Evolutionary conservation across 768 basidiomycete genomes (phyloP).

Genomic region (Rhizopogon salebrosus): DNA sequence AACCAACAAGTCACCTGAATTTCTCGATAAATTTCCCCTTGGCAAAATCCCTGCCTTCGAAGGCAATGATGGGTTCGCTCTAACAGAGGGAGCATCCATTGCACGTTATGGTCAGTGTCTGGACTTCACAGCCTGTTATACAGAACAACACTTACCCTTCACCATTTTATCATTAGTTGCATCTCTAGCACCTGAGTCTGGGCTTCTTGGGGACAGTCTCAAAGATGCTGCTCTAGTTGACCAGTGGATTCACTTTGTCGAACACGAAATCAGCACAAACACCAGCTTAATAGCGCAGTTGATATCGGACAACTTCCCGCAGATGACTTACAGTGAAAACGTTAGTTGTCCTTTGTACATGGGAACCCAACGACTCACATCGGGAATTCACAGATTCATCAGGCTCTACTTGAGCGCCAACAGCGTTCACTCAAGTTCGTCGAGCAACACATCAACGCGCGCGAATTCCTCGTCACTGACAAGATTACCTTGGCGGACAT

Average conservation of each 20-base stretch:
- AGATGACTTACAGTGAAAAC: constrained; percentile 13
- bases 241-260: constrained; percentile 27
- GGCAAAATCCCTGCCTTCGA: constrained; percentile 26
- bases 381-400: constrained; percentile 10
- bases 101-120: constrained; percentile 21
- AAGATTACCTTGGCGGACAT: constrained; percentile 22
- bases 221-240: constrained; percentile 23
- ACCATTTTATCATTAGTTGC: constrained; percentile 6
- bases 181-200: constrained; percentile 21
- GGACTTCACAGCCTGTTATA: background rate
- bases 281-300: constrained; percentile 14
- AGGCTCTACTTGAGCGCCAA: constrained; percentile 11
- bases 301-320: constrained; percentile 12
- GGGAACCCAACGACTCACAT: background rate
- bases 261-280: constrained; percentile 17
- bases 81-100: constrained; percentile 25
- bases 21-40: constrained; percentile 22
- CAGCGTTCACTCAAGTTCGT: constrained; percentile 17
- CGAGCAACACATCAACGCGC: constrained; percentile 16
- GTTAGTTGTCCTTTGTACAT: background rate
- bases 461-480: constrained; percentile 20
- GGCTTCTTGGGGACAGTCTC: constrained; percentile 18
- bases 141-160: background rate
- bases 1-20: constrained; percentile 23
- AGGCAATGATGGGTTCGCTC: constrained; percentile 13